These are phyloP conservation scores for Citrus glauca DNA, from an alignment of 345 rosid species.

Conservation along the genomic window DNA sequence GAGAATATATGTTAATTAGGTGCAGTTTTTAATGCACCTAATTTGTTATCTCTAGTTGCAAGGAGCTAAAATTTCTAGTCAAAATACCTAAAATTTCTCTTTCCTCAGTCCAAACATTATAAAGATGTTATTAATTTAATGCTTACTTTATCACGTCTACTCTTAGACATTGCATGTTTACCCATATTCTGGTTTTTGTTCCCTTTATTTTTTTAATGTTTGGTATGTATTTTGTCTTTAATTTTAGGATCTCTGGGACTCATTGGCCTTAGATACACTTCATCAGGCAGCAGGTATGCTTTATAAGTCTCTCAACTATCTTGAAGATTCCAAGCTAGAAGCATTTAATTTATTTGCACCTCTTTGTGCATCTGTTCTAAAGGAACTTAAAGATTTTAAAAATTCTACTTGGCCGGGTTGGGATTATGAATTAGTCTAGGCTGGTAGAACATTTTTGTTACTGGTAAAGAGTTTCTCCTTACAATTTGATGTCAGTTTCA, in stretches of 20 bases:
- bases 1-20: neutral
- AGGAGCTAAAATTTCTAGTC: neutral
- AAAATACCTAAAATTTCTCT: neutral
- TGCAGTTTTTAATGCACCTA: neutral
- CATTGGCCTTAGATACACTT: constrained; percentile 76
- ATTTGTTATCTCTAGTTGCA: neutral
- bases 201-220: neutral
- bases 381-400: neutral
- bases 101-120: neutral
- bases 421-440: neutral
- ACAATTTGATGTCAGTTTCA: neutral
- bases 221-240: neutral
- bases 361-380: neutral
- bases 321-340: neutral
- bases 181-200: neutral
- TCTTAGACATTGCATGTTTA: neutral
- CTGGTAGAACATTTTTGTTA: neutral
- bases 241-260: constrained; percentile 78
- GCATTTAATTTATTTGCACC: neutral
- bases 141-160: neutral
- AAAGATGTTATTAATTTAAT: neutral
- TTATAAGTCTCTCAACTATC: neutral
- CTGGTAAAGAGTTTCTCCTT: neutral
- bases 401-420: neutral
- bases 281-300: constrained; percentile 85